These are phyloP conservation scores for Fusarium sp. DNA, from an alignment of 2,329 filamentous ascomycete genomes.

Conservation along the genomic window DNA sequence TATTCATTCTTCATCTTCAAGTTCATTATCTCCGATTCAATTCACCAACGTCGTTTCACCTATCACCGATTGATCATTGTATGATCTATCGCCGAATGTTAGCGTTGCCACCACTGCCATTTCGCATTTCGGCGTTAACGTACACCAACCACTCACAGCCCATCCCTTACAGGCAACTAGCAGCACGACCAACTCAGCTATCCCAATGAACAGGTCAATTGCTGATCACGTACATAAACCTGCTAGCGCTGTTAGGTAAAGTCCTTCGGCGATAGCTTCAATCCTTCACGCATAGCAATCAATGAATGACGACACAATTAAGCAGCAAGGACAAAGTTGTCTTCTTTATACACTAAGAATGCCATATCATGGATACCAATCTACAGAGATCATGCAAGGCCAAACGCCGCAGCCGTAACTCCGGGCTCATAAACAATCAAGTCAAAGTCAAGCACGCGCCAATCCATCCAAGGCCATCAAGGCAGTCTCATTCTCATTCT, in stretches of 20 bases:
- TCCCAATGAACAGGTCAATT: too few species aligned
- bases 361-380: constrained; percentile 35
- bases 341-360: constrained; percentile 37
- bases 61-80: constrained; percentile 11
- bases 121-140: constrained; percentile 34
- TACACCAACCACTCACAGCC: neutral
- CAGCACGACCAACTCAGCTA: too few species aligned
- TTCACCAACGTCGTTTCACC: neutral
- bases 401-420: constrained; percentile 45
- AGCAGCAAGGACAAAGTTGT: constrained; percentile 6
- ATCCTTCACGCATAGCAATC: too few species aligned
- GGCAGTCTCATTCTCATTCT: constrained; percentile 23
- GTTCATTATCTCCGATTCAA: constrained; percentile 19
- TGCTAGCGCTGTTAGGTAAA: rapidly evolving
- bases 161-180: too few species aligned
- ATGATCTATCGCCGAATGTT: constrained; percentile 34
- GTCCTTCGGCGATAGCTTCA: neutral
- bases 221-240: too few species aligned
- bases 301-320: too few species aligned
- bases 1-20: too few species aligned
- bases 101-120: neutral
- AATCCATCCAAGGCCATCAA: constrained; percentile 44
- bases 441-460: constrained; percentile 20
- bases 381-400: constrained; percentile 37
- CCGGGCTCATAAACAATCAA: constrained; percentile 45